These are phyloP conservation scores for Gamsiella multidivaricata DNA, from an alignment of 192 early-diverging fungal species.

Conservation along the genomic window DNA sequence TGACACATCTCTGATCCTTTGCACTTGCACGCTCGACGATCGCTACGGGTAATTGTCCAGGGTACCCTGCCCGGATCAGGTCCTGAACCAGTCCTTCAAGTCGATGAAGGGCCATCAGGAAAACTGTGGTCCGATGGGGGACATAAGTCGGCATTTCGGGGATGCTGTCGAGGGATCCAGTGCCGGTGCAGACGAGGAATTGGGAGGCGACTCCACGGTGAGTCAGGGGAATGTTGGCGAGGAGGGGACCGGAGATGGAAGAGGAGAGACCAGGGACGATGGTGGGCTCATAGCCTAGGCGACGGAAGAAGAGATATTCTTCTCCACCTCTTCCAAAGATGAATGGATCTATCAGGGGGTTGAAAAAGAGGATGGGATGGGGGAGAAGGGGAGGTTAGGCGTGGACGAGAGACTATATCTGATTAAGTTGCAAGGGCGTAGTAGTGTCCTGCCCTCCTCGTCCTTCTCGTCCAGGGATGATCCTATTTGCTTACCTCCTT, in stretches of 20 bases:
- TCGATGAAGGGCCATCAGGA: slow-evolving; percentile 87
- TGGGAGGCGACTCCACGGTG: slow-evolving; percentile 88
- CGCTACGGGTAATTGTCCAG: slow-evolving; percentile 76
- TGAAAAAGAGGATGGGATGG: not conserved
- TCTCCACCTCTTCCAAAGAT: slow-evolving; percentile 95
- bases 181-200: slow-evolving; percentile 84
- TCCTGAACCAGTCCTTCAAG: slow-evolving; percentile 69
- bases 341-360: slow-evolving; percentile 73
- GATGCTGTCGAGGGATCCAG: slow-evolving; percentile 76
- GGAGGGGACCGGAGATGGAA: slow-evolving; percentile 77
- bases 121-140: slow-evolving; percentile 76
- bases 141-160: slow-evolving; percentile 81
- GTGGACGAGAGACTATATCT: not conserved
- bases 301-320: slow-evolving; percentile 81
- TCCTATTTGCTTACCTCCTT: slow-evolving; percentile 66
- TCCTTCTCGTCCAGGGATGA: not conserved
- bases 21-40: slow-evolving; percentile 89
- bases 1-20: slow-evolving; percentile 77
- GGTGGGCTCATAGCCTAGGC: slow-evolving; percentile 73
- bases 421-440: too few relatives aligned
- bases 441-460: not conserved
- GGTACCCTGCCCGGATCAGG: slow-evolving; percentile 70
- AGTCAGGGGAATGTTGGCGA: slow-evolving; percentile 87
- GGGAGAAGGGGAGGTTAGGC: not conserved
- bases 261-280: slow-evolving; percentile 84